phyloP scores from a whole-genome alignment of 1,139 yeast genomes.

The Lodderomyces parapsilosis region DNA sequence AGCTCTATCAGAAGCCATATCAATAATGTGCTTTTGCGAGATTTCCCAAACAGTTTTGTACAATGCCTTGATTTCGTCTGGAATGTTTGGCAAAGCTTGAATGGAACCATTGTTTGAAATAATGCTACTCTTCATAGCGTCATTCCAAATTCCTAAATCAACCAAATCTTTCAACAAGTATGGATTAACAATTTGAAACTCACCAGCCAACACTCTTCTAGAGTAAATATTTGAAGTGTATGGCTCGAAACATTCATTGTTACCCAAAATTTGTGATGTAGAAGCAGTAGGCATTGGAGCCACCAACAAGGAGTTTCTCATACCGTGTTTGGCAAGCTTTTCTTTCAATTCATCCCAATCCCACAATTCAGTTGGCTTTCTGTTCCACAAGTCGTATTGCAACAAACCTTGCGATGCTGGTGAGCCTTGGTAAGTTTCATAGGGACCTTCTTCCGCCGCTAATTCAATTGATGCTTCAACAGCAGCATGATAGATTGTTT shows the following conservation, averaged over 20 bases:
- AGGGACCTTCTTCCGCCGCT: slow-evolving; percentile 48
- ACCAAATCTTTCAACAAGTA: slow-evolving; percentile 54
- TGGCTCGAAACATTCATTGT: slow-evolving; percentile 64
- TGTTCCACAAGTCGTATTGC: slow-evolving; percentile 59
- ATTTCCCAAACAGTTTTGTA: slow-evolving; percentile 66
- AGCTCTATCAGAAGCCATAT: slow-evolving; percentile 63
- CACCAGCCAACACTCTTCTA: slow-evolving; percentile 62
- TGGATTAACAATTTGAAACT: slow-evolving; percentile 60
- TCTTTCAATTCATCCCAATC: slow-evolving; percentile 56
- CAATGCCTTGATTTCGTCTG: slow-evolving; percentile 49
- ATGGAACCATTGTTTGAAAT: slow-evolving; percentile 55
- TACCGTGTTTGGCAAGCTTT: slow-evolving; percentile 44
- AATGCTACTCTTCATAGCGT: slow-evolving; percentile 51
- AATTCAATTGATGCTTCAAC: slow-evolving; percentile 57
- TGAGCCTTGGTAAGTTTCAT: slow-evolving; percentile 51
- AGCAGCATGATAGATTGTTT: slow-evolving; percentile 60
- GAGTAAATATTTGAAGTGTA: slow-evolving; percentile 59
- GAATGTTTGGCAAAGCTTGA: slow-evolving; percentile 50
- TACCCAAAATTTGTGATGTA: slow-evolving; percentile 60
- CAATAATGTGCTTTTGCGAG: slow-evolving; percentile 54
- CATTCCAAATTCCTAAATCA: slow-evolving; percentile 56
- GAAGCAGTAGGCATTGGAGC: slow-evolving; percentile 71
- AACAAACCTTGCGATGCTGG: slow-evolving; percentile 59
- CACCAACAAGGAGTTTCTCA: slow-evolving; percentile 58
- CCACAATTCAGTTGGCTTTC: slow-evolving; percentile 56